Evolutionary conservation across 1,139 yeast species (phyloP).

Genomic region (Blastobotrys ciferrii): DNA sequence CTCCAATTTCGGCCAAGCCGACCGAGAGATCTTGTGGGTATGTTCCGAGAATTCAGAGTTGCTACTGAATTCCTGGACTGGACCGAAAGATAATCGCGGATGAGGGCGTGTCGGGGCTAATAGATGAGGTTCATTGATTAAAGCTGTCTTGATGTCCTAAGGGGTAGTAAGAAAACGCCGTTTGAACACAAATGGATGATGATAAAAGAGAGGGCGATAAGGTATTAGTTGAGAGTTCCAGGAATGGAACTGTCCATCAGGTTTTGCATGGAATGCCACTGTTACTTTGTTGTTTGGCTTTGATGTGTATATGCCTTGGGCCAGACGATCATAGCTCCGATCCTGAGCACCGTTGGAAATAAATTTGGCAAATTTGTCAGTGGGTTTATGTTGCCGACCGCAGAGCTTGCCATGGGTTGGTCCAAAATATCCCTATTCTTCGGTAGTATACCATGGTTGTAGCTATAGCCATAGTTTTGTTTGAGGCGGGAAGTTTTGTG

Average conservation of each 20-base stretch:
- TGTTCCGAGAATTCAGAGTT: no score
- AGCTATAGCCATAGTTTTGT: conserved; percentile 50
- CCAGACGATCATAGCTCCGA: conserved; percentile 63
- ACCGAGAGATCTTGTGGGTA: no score
- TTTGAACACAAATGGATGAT: no score
- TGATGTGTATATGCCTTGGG: conserved; percentile 59
- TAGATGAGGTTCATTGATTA: no score
- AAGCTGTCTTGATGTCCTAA: no score
- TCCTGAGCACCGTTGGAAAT: conserved; percentile 54
- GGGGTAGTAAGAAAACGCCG: no score
- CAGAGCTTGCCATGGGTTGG: conserved; percentile 57
- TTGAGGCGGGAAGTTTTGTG: conserved; percentile 62
- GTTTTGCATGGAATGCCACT: conserved; percentile 47
- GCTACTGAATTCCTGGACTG: no score
- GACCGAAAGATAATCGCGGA: no score
- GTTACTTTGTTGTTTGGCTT: conserved; percentile 44
- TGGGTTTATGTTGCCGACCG: conserved; percentile 60
- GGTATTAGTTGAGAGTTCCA: conserved; percentile 16
- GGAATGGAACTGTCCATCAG: conserved; percentile 27
- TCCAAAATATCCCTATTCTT: conserved; percentile 60
- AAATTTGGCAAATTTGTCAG: conserved; percentile 55
- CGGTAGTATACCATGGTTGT: conserved; percentile 54
- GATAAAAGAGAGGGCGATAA: conserved; percentile 12
- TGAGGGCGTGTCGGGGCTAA: no score
- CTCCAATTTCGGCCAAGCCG: no score